phyloP scores from a whole-genome alignment of 2,329 filamentous ascomycete species.

The Metarhizium robertsii region DNA sequence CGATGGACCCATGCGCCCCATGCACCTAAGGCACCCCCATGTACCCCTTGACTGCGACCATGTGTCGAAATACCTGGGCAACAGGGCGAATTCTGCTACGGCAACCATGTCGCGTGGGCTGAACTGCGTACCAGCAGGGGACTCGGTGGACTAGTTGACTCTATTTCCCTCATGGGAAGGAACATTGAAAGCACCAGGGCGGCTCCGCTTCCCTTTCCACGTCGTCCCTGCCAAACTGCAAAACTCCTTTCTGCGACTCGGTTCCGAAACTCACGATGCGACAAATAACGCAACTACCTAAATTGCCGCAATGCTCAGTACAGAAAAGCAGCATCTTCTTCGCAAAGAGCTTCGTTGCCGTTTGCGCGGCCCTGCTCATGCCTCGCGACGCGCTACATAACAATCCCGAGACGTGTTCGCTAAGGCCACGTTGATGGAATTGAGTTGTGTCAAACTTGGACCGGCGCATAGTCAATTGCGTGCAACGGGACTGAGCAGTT shows the following conservation, averaged over 20 bases:
- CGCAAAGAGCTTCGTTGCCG: no score
- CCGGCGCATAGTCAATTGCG: not conserved
- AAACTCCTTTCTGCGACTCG: no score
- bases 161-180: no score
- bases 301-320: no score
- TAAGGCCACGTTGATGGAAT: not conserved
- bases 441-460: not conserved
- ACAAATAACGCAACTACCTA: no score
- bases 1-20: not conserved
- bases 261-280: no score
- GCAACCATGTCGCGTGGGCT: not conserved
- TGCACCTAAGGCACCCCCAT: not conserved
- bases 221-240: no score
- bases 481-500: not conserved
- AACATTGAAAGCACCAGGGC: no score
- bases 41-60: not conserved
- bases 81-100: not conserved
- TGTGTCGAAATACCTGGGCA: not conserved
- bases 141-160: not conserved
- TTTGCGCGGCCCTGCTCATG: not conserved
- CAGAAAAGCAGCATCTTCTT: no score
- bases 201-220: no score
- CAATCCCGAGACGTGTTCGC: not conserved
- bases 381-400: not conserved
- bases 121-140: not conserved